Evolutionary conservation across 228 moss, liverwort and hornwort genomes (phyloP).

Genomic region (Sphagnum magellanicum): DNA sequence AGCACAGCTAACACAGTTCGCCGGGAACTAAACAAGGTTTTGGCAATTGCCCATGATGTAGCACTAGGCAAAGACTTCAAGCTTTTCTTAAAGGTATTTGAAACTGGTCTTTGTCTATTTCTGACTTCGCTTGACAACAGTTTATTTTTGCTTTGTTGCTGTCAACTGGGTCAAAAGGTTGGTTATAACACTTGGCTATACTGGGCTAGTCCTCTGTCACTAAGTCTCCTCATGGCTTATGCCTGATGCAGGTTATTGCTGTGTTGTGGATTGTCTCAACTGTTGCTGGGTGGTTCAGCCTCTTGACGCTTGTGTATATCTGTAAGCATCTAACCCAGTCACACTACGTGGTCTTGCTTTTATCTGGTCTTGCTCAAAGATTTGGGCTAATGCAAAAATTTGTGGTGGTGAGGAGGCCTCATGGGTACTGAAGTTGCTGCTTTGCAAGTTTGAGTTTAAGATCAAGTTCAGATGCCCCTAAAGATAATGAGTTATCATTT

Average conservation of each 20-base stretch:
- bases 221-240: too few relatives aligned
- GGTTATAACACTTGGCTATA: not conserved
- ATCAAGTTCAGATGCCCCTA: not conserved
- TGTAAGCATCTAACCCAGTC: conserved; percentile 9
- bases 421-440: not conserved
- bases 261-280: conserved; percentile 29
- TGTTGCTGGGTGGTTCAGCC: conserved; percentile 39
- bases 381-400: not conserved
- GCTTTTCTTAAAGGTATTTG: conserved; percentile 26
- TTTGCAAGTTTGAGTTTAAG: not conserved
- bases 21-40: conserved; percentile 31
- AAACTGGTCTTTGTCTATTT: not conserved
- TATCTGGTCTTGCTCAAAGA: not conserved
- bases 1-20: conserved; percentile 19
- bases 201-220: too few relatives aligned
- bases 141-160: not conserved
- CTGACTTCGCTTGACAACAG: not conserved
- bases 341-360: too few relatives aligned
- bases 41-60: conserved; percentile 28
- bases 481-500: not conserved
- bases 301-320: conserved; percentile 37
- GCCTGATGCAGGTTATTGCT: conserved; percentile 18
- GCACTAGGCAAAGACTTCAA: conserved; percentile 51
- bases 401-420: not conserved
- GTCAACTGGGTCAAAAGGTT: conserved; percentile 6